Evolutionary conservation across 2,329 filamentous ascomycete species (phyloP).

Genomic region (Grosmannia serpens): DNA sequence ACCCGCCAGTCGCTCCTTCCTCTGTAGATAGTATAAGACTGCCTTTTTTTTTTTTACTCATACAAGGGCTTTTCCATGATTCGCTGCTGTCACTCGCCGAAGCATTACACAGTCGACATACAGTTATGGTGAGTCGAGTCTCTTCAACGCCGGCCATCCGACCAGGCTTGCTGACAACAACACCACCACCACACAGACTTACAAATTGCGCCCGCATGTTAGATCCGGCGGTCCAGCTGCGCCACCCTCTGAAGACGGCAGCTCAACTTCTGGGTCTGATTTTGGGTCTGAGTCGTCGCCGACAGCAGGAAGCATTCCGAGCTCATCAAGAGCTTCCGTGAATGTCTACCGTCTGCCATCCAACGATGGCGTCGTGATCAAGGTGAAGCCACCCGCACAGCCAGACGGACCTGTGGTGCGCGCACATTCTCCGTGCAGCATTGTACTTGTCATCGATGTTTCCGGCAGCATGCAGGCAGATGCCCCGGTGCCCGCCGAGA

Average conservation of each 20-base stretch:
- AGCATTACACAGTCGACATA: neutral
- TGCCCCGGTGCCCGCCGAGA: constrained; percentile 32
- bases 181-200: neutral
- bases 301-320: neutral
- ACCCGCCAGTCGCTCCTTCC: no score
- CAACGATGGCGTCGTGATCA: neutral
- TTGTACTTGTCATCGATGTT: constrained; percentile 51
- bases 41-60: no score
- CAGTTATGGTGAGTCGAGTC: neutral
- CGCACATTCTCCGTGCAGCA: constrained; percentile 41
- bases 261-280: neutral
- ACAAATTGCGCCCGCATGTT: neutral
- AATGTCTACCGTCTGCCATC: neutral
- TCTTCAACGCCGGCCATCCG: no score
- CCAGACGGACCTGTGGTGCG: neutral
- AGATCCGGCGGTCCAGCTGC: neutral
- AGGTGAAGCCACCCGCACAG: neutral
- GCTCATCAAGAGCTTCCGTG: neutral
- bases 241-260: neutral
- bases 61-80: no score
- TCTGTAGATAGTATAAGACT: no score
- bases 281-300: neutral
- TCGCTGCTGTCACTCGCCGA: no score
- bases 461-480: constrained; percentile 41
- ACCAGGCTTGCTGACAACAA: neutral